These are phyloP conservation scores for Phaeoacremonium minimum DNA, from an alignment of 2,329 filamentous ascomycete genomes.

Conservation along the genomic window DNA sequence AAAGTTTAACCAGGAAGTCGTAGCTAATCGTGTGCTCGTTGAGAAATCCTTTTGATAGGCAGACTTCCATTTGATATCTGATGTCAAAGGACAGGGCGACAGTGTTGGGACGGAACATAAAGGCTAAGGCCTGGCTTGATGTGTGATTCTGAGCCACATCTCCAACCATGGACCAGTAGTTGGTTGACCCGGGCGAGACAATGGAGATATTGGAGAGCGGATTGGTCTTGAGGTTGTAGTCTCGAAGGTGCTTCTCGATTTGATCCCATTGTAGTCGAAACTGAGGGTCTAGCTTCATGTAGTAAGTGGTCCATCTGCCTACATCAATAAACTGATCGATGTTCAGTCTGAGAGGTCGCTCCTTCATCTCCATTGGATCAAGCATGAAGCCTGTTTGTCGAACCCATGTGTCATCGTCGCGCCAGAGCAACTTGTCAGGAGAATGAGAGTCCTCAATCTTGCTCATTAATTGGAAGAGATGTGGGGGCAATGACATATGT, in stretches of 20 bases:
- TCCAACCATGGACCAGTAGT: constrained; percentile 7
- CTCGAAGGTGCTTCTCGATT: constrained; percentile 53
- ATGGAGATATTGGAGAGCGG: constrained; percentile 3
- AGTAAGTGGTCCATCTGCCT: constrained; percentile 54
- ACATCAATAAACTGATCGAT: constrained; percentile 40
- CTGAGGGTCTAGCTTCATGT: constrained; percentile 33
- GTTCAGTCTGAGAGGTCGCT: constrained; percentile 32
- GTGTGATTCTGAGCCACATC: not conserved
- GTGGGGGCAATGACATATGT: constrained; percentile 41
- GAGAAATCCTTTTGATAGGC: constrained; percentile 74
- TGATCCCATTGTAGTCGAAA: constrained; percentile 27
- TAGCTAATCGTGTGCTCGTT: constrained; percentile 69
- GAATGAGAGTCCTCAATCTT: constrained; percentile 26
- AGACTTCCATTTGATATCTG: constrained; percentile 89
- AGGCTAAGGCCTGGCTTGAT: constrained; percentile 13
- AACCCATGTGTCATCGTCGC: constrained; percentile 38
- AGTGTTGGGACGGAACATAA: constrained; percentile 28
- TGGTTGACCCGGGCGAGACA: constrained; percentile 3
- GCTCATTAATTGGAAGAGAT: constrained; percentile 36
- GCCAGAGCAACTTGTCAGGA: constrained; percentile 29
- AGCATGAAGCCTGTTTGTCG: constrained; percentile 42
- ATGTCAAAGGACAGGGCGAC: constrained; percentile 62
- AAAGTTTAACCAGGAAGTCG: constrained; percentile 64
- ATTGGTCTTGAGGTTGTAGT: constrained; percentile 63
- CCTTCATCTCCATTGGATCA: constrained; percentile 22